Percentiles rank a stretch among this genome's conserved stretches.
Evolutionary conservation across 2,329 filamentous ascomycete species (phyloP).

Genomic region (Fusarium napiforme): DNA sequence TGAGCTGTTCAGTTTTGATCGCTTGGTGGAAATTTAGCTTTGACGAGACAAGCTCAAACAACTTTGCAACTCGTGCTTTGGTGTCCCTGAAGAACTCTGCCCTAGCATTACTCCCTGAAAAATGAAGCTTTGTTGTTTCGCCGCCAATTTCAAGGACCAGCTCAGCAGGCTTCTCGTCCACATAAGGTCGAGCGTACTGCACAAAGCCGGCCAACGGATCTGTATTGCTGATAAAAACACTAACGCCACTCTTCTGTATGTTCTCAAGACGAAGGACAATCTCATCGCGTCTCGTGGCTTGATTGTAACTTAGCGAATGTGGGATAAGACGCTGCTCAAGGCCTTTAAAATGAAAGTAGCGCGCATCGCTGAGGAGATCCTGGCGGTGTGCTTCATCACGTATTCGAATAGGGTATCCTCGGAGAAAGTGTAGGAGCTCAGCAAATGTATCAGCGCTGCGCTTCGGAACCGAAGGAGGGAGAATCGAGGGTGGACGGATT

Average conservation of each 20-base stretch:
- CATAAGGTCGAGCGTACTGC: conserved; percentile 84
- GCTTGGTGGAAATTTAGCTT: conserved; percentile 77
- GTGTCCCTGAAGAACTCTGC: conserved; percentile 80
- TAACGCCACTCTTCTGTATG: conserved; percentile 86
- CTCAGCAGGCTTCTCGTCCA: conserved; percentile 79
- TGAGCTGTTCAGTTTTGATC: conserved; percentile 56
- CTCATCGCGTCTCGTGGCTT: conserved; percentile 73
- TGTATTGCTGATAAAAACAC: conserved; percentile 61
- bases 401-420: conserved; percentile 85
- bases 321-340: conserved; percentile 88
- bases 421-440: conserved; percentile 82
- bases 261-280: conserved; percentile 85
- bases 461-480: conserved; percentile 82
- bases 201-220: conserved; percentile 64
- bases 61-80: conserved; percentile 74
- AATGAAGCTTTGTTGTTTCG: conserved; percentile 70
- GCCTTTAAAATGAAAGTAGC: conserved; percentile 93
- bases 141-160: conserved; percentile 83
- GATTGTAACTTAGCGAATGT: conserved; percentile 80
- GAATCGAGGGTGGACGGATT: conserved; percentile 86
- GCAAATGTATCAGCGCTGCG: conserved; percentile 86
- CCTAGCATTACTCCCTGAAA: conserved; percentile 54
- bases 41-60: conserved; percentile 83
- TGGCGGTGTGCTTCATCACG: conserved; percentile 79
- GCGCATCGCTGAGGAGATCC: conserved; percentile 83